Evolutionary conservation across 805 yeast genomes (phyloP).

Genomic region (Lipomyces japonicus): DNA sequence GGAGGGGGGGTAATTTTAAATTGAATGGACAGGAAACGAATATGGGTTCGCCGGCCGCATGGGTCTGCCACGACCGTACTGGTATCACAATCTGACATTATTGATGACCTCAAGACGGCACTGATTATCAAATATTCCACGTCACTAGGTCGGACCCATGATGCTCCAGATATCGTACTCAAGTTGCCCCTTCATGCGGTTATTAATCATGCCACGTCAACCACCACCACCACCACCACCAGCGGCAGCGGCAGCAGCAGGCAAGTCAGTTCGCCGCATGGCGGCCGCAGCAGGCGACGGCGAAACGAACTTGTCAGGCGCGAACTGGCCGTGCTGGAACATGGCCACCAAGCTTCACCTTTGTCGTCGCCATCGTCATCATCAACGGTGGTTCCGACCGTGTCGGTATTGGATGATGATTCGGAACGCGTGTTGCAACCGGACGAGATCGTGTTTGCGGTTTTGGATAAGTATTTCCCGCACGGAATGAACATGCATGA

Average conservation of each 20-base stretch:
- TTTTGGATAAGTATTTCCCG: conserved; percentile 60
- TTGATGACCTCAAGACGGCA: conserved; percentile 76
- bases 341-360: background rate
- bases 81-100: conserved; percentile 58
- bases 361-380: background rate
- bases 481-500: conserved; percentile 65
- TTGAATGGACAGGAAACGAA: conserved; percentile 33
- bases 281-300: conserved; percentile 5
- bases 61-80: conserved; percentile 62
- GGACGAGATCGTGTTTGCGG: conserved; percentile 55
- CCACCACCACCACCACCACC: background rate
- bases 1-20: too few relatives aligned
- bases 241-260: background rate
- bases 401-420: too few relatives aligned
- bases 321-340: background rate
- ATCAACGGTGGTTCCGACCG: background rate
- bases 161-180: conserved; percentile 60
- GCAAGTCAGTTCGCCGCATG: conserved; percentile 1
- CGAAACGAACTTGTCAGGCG: conserved; percentile 1
- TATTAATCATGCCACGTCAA: conserved; percentile 20
- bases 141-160: conserved; percentile 55
- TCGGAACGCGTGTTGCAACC: conserved; percentile 43
- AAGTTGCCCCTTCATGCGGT: conserved; percentile 6
- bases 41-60: conserved; percentile 40
- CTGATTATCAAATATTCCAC: conserved; percentile 65